Base-by-base conservation (phyloP, 1,139 yeast genomes). In the Arxiozyma bovina region DNA sequence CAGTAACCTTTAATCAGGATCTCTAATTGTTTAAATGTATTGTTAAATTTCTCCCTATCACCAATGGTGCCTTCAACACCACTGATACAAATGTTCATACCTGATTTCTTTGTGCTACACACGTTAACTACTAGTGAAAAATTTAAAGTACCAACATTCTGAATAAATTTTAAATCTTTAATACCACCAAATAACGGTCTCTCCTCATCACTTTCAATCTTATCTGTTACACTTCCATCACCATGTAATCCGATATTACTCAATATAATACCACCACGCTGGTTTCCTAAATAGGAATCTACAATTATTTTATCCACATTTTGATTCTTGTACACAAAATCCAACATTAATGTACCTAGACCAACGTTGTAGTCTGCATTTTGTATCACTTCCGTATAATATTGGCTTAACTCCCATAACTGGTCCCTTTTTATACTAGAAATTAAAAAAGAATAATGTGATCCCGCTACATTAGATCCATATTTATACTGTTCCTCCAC, bases 401-500 rank as follows among this genome's bases (percentile, higher is more conserved):
- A 60, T 18, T 57, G 45, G 8, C 58, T 60, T 42, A 65, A 56
- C 4, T 50, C 45, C 63, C 65, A 63, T 45, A 65, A 60, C 18
- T 61, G 57, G 6, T 55, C 51, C 40, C 45, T 40, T 21, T 58
- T 45, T 43, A 64, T 57, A 12, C 61, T 57, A 1, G 66, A 57
- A 50, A 65, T 61, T 49, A 55, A 45, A 51, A 58, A 61, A 17
- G 63, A 55, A 55, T 61, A 60, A 55, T 60, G 64, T 18, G 58
- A 50, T 4, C 67, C 68, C 23, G 64, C 67, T 22, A 64, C 64
- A 52, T 61, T 60, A 21, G 63, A 46, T 25, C 69, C 68, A 58
- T 56, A 63, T 52, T 60, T 59, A 53, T 59, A 62, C 34, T 55
- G 45, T 4, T 58, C 59, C 17, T 51, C 51, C 21, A 57, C 59